A percentile compares a stretch with the other conserved stretches of the same genome.
Conservation (phyloP, 805 yeast species). For the Myxozyma vanderwaltii region DNA sequence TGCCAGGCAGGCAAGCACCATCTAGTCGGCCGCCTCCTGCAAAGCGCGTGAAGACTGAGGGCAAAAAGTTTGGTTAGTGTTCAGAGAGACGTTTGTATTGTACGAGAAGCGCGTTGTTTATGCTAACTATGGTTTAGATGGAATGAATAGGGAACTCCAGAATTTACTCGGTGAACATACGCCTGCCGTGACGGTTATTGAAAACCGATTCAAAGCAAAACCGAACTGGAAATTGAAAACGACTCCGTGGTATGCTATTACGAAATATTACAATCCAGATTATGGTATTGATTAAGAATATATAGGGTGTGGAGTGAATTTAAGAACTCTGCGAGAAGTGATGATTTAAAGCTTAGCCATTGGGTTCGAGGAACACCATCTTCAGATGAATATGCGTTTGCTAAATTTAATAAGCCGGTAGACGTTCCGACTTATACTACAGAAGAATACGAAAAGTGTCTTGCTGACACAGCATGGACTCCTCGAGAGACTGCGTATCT, state of each 20-base stretch:
- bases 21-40: constrained; percentile 25
- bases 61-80: constrained; percentile 29
- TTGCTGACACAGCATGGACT: constrained; percentile 56
- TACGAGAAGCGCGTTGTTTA: not conserved
- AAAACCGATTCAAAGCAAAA: constrained; percentile 61
- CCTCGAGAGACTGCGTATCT: constrained; percentile 76
- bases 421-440: constrained; percentile 69
- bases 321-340: constrained; percentile 54
- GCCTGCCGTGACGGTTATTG: constrained; percentile 73
- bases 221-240: constrained; percentile 63
- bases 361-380: constrained; percentile 77
- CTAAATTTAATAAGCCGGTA: constrained; percentile 68
- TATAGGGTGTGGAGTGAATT: constrained; percentile 56
- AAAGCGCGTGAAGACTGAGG: constrained; percentile 41
- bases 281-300: not conserved
- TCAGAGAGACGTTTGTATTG: not conserved
- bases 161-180: constrained; percentile 87
- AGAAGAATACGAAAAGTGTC: constrained; percentile 56
- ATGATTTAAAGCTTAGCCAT: constrained; percentile 62
- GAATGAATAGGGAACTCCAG: constrained; percentile 88
- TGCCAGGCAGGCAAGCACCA: constrained; percentile 34
- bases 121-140: constrained; percentile 44
- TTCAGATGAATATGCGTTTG: constrained; percentile 61
- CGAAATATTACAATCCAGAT: too few relatives aligned
- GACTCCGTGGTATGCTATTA: constrained; percentile 66